Base-by-base conservation (phyloP, 108 stramenopile species). In the Nannochloropsis gaditana region DNA sequence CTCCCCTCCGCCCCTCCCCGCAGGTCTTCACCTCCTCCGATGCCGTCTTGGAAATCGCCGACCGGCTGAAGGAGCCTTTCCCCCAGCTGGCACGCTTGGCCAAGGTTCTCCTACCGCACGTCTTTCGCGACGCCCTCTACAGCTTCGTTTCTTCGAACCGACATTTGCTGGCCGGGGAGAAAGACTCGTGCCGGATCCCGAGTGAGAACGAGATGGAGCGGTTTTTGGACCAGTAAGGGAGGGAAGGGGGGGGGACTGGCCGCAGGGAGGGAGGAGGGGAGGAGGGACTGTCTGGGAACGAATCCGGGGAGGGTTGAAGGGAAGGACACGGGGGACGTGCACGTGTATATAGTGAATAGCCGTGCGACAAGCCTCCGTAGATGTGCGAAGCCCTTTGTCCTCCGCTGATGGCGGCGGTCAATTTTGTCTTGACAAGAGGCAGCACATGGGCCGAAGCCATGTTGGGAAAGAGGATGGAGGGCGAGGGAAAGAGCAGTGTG, bases 131-230 rank as follows among this genome's bases (percentile, higher is more conserved):
- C 59, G 59, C 59, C 59, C 59, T 73, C 59, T 73, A 73, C 59
- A 15, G n/a, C 59, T 73, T 73, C 8, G 59, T 73, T 73, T 73
- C 59, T n/a, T 73, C 59, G 6, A 73, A 73, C n/a, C 59, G 59
- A 1, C 59, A 73, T 73, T 73, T 73, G 59, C n/a, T 73, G 59
- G 59, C 59, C 15, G 59, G 59, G 19, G 59, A 73, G 59, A 73
- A 73, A 73, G 59, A 73, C n/a, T 73, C 59, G 5, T 73, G 59
- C n/a, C 59, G 59, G 19, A 73, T 73, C 59, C 59, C 59, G n/a
- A 73, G 59, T n/a, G 59, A 73, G 59, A 73, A n/a, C n/a, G 59
- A 73, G n/a, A 73, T 73, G 59, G 59, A 73, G 59, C 59, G 59
- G 59, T 73, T 73, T n/a, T 73, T 73, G 59, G 59, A 73, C 59